Base-by-base conservation (phyloP, 306 rosid species). In the Glycyrrhiza uralensis region DNA sequence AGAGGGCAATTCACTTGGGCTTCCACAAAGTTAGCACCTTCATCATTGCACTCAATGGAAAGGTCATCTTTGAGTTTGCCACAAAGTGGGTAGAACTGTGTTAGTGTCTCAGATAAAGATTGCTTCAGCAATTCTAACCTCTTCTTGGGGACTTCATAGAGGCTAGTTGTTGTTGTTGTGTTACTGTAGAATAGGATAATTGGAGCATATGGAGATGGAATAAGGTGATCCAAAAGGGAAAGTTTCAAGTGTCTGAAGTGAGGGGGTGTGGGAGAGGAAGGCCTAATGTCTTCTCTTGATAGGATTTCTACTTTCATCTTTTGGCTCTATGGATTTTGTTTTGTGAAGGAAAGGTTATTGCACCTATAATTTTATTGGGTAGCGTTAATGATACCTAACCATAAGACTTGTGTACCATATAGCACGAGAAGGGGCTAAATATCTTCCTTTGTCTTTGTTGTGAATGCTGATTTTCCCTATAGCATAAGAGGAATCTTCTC, bases 31-130 rank as follows among this genome's bases (percentile, higher is more conserved):
- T 54, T 55, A 7, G 74, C 82, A 17, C 88, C 86, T 11, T 78
- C 80, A 68, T 85, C 89, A 11, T 81, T 73, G 51, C 90, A 85
- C 6, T 83, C 76, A 51, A 85, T 74, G 73, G 52, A 26, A 0
- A 38, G 1, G 3, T 77, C 80, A 14, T 78, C 78, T 80, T 52
- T 81, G 15, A 80, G 35, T 15, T 42, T 78, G 22, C 96, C 92
- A 9, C 91, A 87, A 0, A 88, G 71, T 0, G 88, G 90, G 75
- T 79, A 86, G 56, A 82, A 77, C 0, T 17, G 70, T 22, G 84
- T 68, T 24, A 87, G 66, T 39, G 88, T 75, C 39, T 84, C 24
- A 0, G 90, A 70, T 20, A 88, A 30, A 3, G 94, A 88, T 33
- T 76, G 38, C 54, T 71, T 83, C 0, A 88, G 85, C 14, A 65